A percentile compares a stretch with the other conserved stretches of the same genome.
Conservation (phyloP, 805 yeast species). For the Schizosaccharomyces osmophilus region DNA sequence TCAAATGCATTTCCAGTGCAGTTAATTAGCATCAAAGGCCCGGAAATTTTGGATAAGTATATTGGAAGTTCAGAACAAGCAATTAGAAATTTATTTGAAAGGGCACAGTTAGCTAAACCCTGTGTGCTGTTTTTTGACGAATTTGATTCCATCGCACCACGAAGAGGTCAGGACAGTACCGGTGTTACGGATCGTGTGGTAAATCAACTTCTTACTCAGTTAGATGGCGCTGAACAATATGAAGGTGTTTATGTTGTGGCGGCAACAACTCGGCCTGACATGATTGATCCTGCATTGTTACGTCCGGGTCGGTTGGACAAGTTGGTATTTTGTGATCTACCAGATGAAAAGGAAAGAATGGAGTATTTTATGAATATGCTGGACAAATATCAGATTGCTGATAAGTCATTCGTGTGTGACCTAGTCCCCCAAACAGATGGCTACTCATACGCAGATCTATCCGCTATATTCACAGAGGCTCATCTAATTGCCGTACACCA, state of each 20-base stretch:
- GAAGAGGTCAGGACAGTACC: slow-evolving; percentile 82
- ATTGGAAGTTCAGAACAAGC: slow-evolving; percentile 95
- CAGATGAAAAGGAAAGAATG: slow-evolving; percentile 39
- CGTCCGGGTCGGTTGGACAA: slow-evolving; percentile 94
- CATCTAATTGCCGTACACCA: slow-evolving; percentile 57
- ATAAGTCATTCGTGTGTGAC: slow-evolving; percentile 25
- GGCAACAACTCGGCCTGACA: slow-evolving; percentile 86
- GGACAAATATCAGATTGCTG: slow-evolving; percentile 31
- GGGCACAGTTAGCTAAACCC: slow-evolving; percentile 87
- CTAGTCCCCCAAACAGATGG: slow-evolving; percentile 45
- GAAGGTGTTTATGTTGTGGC: slow-evolving; percentile 93
- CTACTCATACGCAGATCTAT: slow-evolving; percentile 84
- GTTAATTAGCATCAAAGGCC: slow-evolving; percentile 83
- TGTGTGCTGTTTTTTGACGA: slow-evolving; percentile 85
- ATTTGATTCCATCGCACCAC: slow-evolving; percentile 91
- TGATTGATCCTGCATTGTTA: slow-evolving; percentile 78
- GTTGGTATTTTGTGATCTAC: slow-evolving; percentile 74
- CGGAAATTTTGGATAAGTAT: slow-evolving; percentile 80
- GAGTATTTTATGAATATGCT: slow-evolving; percentile 35
- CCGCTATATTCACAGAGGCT: slow-evolving; percentile 77
- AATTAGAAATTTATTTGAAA: slow-evolving; percentile 73
- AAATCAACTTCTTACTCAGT: slow-evolving; percentile 85
- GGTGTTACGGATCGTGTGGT: slow-evolving; percentile 96
- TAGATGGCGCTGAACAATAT: slow-evolving; percentile 97
- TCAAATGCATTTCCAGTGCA: slow-evolving; percentile 85